Evolutionary conservation across 2,329 filamentous ascomycete genomes (phyloP), one percentile per base, ranked within the genome.

Genomic region (Fusarium nisikadoi): DNA sequence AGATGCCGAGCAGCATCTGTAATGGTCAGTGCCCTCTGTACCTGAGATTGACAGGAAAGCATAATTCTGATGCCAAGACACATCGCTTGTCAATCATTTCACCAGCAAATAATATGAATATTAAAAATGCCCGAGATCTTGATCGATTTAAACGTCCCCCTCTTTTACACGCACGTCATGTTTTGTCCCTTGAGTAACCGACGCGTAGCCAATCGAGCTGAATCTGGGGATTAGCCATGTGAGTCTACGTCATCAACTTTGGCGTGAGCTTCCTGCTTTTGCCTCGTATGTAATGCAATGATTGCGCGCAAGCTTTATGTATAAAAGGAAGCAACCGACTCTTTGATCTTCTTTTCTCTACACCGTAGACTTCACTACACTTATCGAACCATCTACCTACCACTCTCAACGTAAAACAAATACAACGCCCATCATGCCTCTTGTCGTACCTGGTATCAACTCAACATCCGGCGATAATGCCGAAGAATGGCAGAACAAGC

Each of bases 381-480:
- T 16, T 8, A 35, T 39, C 14, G 16, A 47, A 36, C 14, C 41
- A 58, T 56, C 39, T 19, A 29, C 27, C 8, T 29, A 29, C 27
- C 27, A 29, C 27, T 29, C 27, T 29, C 8, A 29, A 42, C 46
- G 17, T 16, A 53, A 42, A 39, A 31, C 31, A 49, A 39, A 42
- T 7, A 39, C 25, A 38, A n/a, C 42, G 31, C 42, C 47, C 66
- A 79, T n/a, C 82, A 90, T 92, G 90, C 90, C 90, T 87, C 89
- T 91, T 81, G 85, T 91, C 75, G 85, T 90, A 23, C 89, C 89
- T 61, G 88, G 87, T 77, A 81, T 90, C 74, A 89, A 84, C 70
- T 83, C 81, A 69, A 82, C 81, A 68, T 80, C 83, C 43, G 79
- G 79, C 70, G 77, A 82, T 78, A 84, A 85, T 80, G 88, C 85